Evolutionary conservation across 2,329 filamentous ascomycete genomes (phyloP).

Genomic region (Colletotrichum melonis): DNA sequence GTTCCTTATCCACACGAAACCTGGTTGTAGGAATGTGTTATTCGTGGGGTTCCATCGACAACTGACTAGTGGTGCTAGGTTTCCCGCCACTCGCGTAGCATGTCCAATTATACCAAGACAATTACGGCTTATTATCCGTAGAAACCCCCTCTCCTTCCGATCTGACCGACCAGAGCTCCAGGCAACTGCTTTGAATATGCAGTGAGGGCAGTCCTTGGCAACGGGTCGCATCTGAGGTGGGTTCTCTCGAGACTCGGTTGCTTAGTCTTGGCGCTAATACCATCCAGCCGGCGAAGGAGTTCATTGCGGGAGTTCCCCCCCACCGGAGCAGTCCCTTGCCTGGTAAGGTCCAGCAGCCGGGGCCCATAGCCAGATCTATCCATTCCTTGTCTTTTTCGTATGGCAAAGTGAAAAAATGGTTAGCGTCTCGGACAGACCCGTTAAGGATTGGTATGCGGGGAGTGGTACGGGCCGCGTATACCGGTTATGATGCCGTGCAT

Average conservation of each 20-base stretch:
- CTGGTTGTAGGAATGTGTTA: background rate
- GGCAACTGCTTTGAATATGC: background rate
- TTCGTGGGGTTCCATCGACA: background rate
- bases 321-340: background rate
- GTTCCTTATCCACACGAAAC: background rate
- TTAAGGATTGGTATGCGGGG: background rate
- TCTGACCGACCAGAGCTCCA: background rate
- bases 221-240: background rate
- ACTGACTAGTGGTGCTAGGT: background rate
- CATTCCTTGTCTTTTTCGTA: background rate
- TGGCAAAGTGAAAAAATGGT: background rate
- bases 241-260: background rate
- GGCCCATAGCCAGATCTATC: background rate
- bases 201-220: background rate
- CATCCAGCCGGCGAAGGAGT: background rate
- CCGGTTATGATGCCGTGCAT: background rate
- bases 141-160: background rate
- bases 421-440: background rate
- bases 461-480: background rate
- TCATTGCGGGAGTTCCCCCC: background rate
- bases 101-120: background rate
- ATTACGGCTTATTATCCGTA: background rate
- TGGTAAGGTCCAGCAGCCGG: background rate
- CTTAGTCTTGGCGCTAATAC: background rate
- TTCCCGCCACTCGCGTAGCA: background rate